Base-by-base conservation (phyloP, 176 grass and related monocot species). In the Elaeis guineensis region DNA sequence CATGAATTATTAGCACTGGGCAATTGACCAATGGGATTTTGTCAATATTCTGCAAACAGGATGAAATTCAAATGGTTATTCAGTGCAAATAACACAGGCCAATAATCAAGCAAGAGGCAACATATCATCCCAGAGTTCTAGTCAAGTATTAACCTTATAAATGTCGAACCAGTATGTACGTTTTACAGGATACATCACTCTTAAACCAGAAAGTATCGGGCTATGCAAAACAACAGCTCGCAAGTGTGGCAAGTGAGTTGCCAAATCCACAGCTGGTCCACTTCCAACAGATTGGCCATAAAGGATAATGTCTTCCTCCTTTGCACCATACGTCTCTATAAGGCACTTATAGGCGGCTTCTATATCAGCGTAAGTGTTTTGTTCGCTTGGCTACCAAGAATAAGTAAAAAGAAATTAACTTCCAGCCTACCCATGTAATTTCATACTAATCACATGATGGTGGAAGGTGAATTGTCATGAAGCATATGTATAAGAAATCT, bases 171-270 rank as follows among this genome's bases (percentile, higher is more conserved):
- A 95, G 69, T 95, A 95, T 57, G 90, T 89, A 19, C 70, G 76
- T 64, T 89, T 95, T 54, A 95, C 85, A 65, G 90, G 82, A 82
- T 95, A 95, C 90, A 95, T 95, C 64, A 95, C 90, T 64, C 90
- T 81, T 63, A 95, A 52, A 57, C 90, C 90, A 19, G 90, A 95
- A 32, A 89, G 77, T 80, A 95, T 95, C 68, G 90, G 90, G 62
- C 85, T 89, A 52, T 95, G 90, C 65, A 95, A 70, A 66, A 95
- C 70, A 66, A 89, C 90, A 75, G 85, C 90, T 70, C 66, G 69
- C 65, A 95, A 78, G 51, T 64, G 49, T 59, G 82, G 66, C 23
- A 95, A 75, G 15, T 66, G 79, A 65, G 81, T 85, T 14, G 90
- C 90, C 73, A 95, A 76, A 80, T 95, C 79, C 57, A 95, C 66